phyloP scores from a whole-genome alignment of 768 basidiomycete genomes.

The Panellus pusillus region DNA sequence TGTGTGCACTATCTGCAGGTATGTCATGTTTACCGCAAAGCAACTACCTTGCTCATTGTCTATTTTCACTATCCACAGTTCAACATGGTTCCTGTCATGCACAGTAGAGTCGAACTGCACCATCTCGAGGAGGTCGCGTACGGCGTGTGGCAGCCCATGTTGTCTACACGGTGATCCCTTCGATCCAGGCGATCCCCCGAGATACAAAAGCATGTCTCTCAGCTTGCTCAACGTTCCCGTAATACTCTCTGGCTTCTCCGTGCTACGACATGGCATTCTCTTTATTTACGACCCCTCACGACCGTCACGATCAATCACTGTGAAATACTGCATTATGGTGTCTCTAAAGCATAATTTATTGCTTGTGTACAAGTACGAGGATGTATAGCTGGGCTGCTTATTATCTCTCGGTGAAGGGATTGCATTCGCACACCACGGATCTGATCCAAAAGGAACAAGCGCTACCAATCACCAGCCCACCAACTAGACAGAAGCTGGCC shows the following conservation, averaged over 20 bases:
- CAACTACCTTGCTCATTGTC: conserved; percentile 4
- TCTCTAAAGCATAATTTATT: conserved; percentile 11
- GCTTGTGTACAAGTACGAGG: conserved; percentile 16
- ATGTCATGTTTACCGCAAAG: conserved; percentile 3
- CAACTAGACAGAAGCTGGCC: conserved; percentile 74
- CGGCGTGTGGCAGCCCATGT: conserved; percentile 76
- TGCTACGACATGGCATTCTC: conserved; percentile 14
- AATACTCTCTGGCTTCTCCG: conserved; percentile 1
- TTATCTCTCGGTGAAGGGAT: conserved; percentile 54
- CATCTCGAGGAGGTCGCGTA: conserved; percentile 68
- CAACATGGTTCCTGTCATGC: conserved; percentile 66
- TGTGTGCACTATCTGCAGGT: conserved; percentile 78
- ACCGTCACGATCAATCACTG: conserved; percentile 7
- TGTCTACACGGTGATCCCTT: conserved; percentile 38
- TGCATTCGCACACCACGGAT: conserved; percentile 65
- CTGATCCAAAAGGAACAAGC: conserved; percentile 79
- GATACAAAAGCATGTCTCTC: not conserved
- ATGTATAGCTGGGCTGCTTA: conserved; percentile 8
- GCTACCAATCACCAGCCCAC: conserved; percentile 75
- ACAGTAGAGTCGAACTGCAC: conserved; percentile 69
- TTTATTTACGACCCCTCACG: conserved; percentile 16
- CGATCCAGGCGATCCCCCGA: not conserved
- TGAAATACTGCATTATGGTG: conserved; percentile 3
- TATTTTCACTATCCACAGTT: conserved; percentile 39
- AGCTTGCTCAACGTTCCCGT: conserved; percentile 1